Evolutionary conservation across 2,329 filamentous ascomycete species (phyloP).

Genomic region (Stagonosporopsis rhizophila): DNA sequence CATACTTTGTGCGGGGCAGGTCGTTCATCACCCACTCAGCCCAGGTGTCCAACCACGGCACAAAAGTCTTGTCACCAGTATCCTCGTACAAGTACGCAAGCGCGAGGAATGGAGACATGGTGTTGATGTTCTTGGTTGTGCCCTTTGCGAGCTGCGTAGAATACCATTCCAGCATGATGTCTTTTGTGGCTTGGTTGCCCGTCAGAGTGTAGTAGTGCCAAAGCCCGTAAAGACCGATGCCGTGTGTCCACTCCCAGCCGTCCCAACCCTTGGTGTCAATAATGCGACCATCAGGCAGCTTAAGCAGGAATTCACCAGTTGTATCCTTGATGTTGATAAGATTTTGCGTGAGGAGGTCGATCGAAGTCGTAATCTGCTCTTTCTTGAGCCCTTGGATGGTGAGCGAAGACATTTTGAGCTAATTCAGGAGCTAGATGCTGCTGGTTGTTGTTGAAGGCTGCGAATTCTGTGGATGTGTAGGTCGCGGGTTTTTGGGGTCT

Average conservation of each 20-base stretch:
- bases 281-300: slow-evolving; percentile 73
- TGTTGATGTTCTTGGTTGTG: slow-evolving; percentile 87
- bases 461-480: neutral
- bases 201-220: slow-evolving; percentile 83
- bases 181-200: slow-evolving; percentile 64
- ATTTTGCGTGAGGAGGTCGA: slow-evolving; percentile 73
- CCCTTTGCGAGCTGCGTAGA: slow-evolving; percentile 70
- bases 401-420: slow-evolving; percentile 49
- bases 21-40: slow-evolving; percentile 84
- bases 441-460: neutral
- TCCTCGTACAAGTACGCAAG: slow-evolving; percentile 81
- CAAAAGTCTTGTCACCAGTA: slow-evolving; percentile 70
- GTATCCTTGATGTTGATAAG: slow-evolving; percentile 79
- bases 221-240: slow-evolving; percentile 79
- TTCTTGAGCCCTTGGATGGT: slow-evolving; percentile 51
- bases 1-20: slow-evolving; percentile 72
- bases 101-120: slow-evolving; percentile 79
- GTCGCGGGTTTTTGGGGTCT: neutral
- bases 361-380: slow-evolving; percentile 59
- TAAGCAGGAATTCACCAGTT: slow-evolving; percentile 76
- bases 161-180: slow-evolving; percentile 78
- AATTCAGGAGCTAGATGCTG: neutral
- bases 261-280: slow-evolving; percentile 88
- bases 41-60: slow-evolving; percentile 82
- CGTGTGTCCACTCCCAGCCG: slow-evolving; percentile 85